A percentile compares a stretch with the other conserved stretches of the same genome.
These are phyloP conservation scores for Pelargonium australe DNA, from an alignment of 441 rosid genomes.

Conservation along the genomic window DNA sequence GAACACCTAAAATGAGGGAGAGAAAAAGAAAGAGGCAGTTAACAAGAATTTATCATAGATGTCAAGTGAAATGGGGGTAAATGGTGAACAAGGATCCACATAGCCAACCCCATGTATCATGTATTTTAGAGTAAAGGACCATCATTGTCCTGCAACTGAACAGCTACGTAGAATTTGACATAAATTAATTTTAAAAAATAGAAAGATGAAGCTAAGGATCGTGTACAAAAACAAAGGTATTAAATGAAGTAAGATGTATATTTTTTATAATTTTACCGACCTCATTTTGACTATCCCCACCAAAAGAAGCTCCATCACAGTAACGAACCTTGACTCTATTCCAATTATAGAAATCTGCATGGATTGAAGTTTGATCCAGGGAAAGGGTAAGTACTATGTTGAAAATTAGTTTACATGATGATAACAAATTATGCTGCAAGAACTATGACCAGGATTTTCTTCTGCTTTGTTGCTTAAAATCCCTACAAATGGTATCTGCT, in stretches of 20 bases:
- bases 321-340: constrained; percentile 56
- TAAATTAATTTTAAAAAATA: background rate
- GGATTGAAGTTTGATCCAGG: background rate
- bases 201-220: background rate
- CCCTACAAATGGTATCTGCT: constrained; percentile 55
- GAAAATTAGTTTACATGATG: background rate
- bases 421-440: background rate
- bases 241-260: background rate
- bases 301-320: constrained; percentile 60
- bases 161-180: too few species aligned
- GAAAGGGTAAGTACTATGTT: background rate
- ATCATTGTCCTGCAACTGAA: background rate
- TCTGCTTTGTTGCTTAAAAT: constrained; percentile 53
- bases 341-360: constrained; percentile 56
- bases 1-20: too few species aligned
- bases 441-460: constrained; percentile 48
- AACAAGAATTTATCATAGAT: background rate
- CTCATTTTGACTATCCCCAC: constrained; percentile 51
- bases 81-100: background rate
- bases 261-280: constrained; percentile 22
- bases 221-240: background rate
- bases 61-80: background rate
- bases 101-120: background rate
- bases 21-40: too few species aligned
- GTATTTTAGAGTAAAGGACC: background rate